Evolutionary conservation across 441 rosid genomes (phyloP).

Genomic region (Daphne laureola): DNA sequence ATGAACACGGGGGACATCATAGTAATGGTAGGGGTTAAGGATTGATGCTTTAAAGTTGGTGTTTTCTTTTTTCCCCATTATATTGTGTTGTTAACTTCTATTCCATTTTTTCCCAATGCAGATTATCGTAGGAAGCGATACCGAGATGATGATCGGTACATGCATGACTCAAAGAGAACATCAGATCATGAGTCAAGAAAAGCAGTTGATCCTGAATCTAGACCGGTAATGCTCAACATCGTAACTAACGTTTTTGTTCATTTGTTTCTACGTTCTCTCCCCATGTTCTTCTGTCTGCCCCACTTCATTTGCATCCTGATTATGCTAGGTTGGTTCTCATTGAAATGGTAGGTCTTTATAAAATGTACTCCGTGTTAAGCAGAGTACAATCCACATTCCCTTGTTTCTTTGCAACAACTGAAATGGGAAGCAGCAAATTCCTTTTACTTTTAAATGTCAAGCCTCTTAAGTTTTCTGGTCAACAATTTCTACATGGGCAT

Average conservation of each 20-base stretch:
- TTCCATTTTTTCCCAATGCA: slow-evolving; percentile 17
- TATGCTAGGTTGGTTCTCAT: not conserved
- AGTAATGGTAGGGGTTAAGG: slow-evolving; percentile 38
- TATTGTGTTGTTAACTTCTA: too few species aligned
- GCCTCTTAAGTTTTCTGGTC: too few species aligned
- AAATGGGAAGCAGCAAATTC: too few species aligned
- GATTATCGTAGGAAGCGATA: slow-evolving; percentile 74
- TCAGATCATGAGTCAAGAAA: slow-evolving; percentile 66
- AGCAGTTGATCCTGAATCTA: slow-evolving; percentile 68
- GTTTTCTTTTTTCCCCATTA: too few species aligned
- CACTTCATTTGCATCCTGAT: not conserved
- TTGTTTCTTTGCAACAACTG: too few species aligned
- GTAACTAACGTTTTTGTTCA: not conserved
- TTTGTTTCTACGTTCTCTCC: not conserved
- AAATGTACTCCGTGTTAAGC: not conserved
- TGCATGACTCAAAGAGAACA: slow-evolving; percentile 58
- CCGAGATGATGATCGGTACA: slow-evolving; percentile 75
- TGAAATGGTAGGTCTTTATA: not conserved
- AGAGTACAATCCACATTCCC: too few species aligned
- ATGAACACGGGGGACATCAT: slow-evolving; percentile 50
- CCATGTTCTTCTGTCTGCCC: not conserved
- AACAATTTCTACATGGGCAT: too few species aligned
- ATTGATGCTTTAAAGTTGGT: not conserved
- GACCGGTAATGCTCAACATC: slow-evolving; percentile 48
- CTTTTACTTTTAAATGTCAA: too few species aligned